phyloP scores from a whole-genome alignment of 139 green algal species.

The Ettlia oleoabundans region DNA sequence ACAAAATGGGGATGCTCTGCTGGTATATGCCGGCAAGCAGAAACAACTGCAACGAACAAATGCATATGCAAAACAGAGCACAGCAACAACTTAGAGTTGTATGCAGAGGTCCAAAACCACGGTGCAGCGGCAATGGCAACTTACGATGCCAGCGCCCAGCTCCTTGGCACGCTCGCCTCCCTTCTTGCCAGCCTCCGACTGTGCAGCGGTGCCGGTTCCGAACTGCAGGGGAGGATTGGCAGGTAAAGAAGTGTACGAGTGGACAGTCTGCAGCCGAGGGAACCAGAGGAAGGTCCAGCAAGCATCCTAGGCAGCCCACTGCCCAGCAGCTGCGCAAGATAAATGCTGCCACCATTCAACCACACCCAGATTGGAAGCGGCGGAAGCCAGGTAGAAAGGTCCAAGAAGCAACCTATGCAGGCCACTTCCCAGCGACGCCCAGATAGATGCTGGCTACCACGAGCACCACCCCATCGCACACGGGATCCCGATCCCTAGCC shows the following conservation, averaged over 20 bases:
- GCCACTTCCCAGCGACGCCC: too few species aligned
- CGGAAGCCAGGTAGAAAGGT: too few species aligned
- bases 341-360: too few species aligned
- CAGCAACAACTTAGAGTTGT: neutral
- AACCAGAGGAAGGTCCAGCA: too few species aligned
- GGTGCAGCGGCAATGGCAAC: neutral
- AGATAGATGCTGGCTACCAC: too few species aligned
- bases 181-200: constrained; percentile 41
- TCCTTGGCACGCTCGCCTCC: constrained; percentile 33
- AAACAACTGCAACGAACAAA: neutral
- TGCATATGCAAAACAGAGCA: neutral
- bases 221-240: constrained; percentile 10
- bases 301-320: too few species aligned
- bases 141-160: constrained; percentile 21
- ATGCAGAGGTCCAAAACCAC: neutral
- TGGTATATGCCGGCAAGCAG: neutral
- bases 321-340: too few species aligned
- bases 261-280: too few species aligned
- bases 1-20: neutral
- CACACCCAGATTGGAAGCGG: too few species aligned
- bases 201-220: constrained; percentile 31
- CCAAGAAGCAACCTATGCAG: too few species aligned
- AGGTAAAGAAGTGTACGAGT: neutral
- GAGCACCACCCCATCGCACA: too few species aligned
- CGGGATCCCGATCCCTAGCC: too few species aligned